Evolutionary conservation across 345 rosid genomes (phyloP), one percentile per base, ranked within the genome.

Genomic region (Bruguiera parviflora): DNA sequence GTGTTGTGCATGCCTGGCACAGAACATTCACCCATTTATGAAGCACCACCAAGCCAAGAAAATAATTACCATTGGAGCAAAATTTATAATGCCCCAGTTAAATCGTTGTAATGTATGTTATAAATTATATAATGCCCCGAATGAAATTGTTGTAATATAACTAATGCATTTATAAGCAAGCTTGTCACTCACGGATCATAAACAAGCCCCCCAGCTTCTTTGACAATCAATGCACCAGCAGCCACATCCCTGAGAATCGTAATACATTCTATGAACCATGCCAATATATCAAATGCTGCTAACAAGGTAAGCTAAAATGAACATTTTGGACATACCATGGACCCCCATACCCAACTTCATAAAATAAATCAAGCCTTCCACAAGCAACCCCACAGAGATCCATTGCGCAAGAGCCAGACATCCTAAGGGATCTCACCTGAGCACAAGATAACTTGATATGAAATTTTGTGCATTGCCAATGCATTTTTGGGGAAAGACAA

Each of bases 351-450:
- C 97, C 98, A 15, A 83, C 29, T 82, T 85, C 88, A 62, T 90
- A 92, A 75, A 95, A 90, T 71, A 95, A 77, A 75, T 92, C 99
- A 58, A 75, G 81, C 75, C 99, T 87, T 72, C 98, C 96, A 68
- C 96, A 88, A 0, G 98, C 99, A n/a, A 95, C 69, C 37, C 96
- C 92, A 37, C 99, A 95, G 25, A 92, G 99, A 84, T 95, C 83
- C 75, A 92, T 74, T 47, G 99, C 99, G 63, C 99, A 95, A 2
- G 98, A 95, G 58, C 98, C 98, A 57, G 85, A 79, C 96, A 94
- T 91, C 73, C 99, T 85, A 63, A 95, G 73, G 11, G 98, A 92
- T 78, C 99, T 83, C 71, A 92, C 97, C 99, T 95, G 88, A 74
- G 68, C 47, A 59, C 57, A 64, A 80, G 58, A 73, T 25, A 58